Evolutionary conservation across 1,139 yeast genomes (phyloP), one percentile per base, ranked within the genome.

Genomic region (Candida pseudocylindracea): DNA sequence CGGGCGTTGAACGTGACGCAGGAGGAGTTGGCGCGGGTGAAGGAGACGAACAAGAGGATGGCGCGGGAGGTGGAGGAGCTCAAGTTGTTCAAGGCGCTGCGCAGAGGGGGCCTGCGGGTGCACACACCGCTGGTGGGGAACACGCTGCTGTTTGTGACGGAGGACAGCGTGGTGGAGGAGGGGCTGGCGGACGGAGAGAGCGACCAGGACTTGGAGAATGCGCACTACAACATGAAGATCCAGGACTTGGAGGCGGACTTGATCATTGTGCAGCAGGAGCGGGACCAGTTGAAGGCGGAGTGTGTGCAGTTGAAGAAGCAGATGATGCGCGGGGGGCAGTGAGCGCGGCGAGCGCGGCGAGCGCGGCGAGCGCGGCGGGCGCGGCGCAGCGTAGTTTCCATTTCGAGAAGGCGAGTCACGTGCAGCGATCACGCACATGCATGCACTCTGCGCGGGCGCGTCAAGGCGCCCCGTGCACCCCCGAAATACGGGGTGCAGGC

Each of bases 221-320:
- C 80, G 29, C 85, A 76, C 42, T 74, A 65, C 45, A 76, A 73
- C 41, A 60, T 80, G 57, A 79, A 74, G 50, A 63, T 81, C 31
- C 72, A 78, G 44, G 93, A 81, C 44, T 57, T 81, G 44, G 79
- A 80, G 43, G 93, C 93, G 2, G 93, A 80, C 47, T 57, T 81
- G 43, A 76, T 66, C 42, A 75, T 81, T 38, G 61, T 75, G 43
- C 73, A 72, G 42, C 88, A 80, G 51, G 94, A 81, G 51, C 66
- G 92, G 41, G 91, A 81, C 45, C 78, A 72, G 43, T 56, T 79
- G 48, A 74, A 76, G 44, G 73, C 72, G 27, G 70, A 62, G 37
- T 66, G 72, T n/a, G 50, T 69, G 26, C 43, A 57, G 1, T 54
- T 73, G 45, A 73, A 72, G 49, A 73, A 72, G 48, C 67, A 67